Conservation (phyloP, 352 stramenopile species). For the Globisporangium echinulatum region DNA sequence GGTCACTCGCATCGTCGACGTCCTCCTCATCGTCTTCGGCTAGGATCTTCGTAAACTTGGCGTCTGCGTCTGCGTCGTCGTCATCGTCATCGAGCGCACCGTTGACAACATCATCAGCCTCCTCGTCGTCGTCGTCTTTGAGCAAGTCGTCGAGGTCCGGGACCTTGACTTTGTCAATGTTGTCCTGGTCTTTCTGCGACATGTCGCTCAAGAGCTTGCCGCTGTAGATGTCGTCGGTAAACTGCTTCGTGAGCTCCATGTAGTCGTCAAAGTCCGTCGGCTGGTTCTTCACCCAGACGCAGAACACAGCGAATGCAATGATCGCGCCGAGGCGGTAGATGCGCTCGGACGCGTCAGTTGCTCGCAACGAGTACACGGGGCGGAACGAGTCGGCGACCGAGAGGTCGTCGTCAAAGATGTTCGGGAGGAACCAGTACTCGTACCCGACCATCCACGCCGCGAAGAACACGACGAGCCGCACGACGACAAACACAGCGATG, state of each 20-base stretch:
- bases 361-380: slow-evolving; percentile 87
- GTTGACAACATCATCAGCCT: slow-evolving; percentile 46
- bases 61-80: slow-evolving; percentile 43
- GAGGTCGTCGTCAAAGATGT: slow-evolving; percentile 98
- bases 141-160: slow-evolving; percentile 81
- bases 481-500: slow-evolving; percentile 95
- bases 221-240: slow-evolving; percentile 99
- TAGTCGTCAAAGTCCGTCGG: slow-evolving; percentile 99
- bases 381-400: slow-evolving; percentile 98
- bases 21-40: slow-evolving; percentile 42
- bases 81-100: slow-evolving; percentile 54
- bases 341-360: slow-evolving; percentile 87
- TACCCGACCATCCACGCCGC: slow-evolving; percentile 93
- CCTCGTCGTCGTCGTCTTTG: slow-evolving; percentile 78
- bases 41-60: slow-evolving; percentile 78
- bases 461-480: slow-evolving; percentile 95
- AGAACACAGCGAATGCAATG: slow-evolving; percentile 93
- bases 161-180: slow-evolving; percentile 95
- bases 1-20: slow-evolving; percentile 48
- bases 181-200: slow-evolving; percentile 96
- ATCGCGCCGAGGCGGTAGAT: slow-evolving; percentile 93
- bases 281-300: slow-evolving; percentile 97
- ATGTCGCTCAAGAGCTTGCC: slow-evolving; percentile 98
- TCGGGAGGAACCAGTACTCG: slow-evolving; percentile 98
- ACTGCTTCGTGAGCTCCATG: slow-evolving; percentile 97